A percentile compares a stretch with the other conserved stretches of the same genome.
Conservation (phyloP, 371 early-diverging fungal genomes). For the Funneliformis caledonium region DNA sequence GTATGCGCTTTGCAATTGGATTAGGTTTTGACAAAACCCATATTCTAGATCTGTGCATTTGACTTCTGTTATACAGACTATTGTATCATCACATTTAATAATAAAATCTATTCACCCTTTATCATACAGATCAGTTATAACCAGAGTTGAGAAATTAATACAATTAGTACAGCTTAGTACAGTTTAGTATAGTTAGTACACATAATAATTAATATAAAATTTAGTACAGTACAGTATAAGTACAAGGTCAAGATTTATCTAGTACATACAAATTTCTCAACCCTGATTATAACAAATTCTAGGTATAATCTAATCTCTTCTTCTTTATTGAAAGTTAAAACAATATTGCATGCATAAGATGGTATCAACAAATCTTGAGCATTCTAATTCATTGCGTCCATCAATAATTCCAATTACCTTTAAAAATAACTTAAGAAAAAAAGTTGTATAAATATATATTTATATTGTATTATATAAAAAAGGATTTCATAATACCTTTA, state of each 20-base stretch:
- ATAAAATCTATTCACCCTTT: background rate
- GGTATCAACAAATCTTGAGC: background rate
- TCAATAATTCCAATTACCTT: background rate
- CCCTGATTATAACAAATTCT: background rate
- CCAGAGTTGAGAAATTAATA: no score
- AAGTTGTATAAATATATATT: no score
- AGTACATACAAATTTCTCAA: no score
- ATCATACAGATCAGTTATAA: no score
- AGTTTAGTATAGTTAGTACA: no score
- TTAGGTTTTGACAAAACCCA: background rate
- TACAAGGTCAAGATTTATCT: no score
- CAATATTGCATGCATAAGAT: background rate
- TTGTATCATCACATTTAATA: background rate
- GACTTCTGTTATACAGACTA: background rate
- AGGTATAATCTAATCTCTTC: background rate
- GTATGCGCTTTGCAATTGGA: background rate
- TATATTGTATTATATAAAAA: conserved; percentile 1
- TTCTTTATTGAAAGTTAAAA: background rate
- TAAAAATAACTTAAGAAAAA: background rate
- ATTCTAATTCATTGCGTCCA: background rate
- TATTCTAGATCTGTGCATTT: background rate
- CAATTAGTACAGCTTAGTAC: no score
- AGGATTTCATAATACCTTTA: background rate
- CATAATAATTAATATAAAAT: no score
- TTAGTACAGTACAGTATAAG: no score